phyloP scores from a whole-genome alignment of 371 early-diverging fungal species.

The Catenaria anguillulae region DNA sequence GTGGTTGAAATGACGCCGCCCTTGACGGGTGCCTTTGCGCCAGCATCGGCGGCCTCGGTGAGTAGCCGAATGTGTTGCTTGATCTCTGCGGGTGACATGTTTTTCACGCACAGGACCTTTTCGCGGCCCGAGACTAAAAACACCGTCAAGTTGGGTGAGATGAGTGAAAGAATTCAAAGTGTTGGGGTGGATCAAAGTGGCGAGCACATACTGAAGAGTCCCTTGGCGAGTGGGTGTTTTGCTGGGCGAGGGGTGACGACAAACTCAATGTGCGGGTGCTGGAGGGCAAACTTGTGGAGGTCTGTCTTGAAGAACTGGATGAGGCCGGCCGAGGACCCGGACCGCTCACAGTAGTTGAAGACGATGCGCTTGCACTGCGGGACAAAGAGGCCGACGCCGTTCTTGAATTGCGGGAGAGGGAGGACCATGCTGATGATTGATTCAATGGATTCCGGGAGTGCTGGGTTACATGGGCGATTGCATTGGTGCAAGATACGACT shows the following conservation, averaged over 20 bases:
- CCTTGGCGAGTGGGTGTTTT: conserved; percentile 59
- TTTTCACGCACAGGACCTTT: conserved; percentile 54
- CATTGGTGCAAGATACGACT: no score
- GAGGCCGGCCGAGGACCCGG: conserved; percentile 68
- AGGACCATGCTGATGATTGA: background rate
- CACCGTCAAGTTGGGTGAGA: conserved; percentile 4
- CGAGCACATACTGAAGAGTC: conserved; percentile 25
- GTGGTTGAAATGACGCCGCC: conserved; percentile 62
- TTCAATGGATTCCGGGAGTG: no score
- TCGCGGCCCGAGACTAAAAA: conserved; percentile 30
- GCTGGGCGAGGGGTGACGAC: conserved; percentile 61
- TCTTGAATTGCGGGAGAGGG: conserved; percentile 35
- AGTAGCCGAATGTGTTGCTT: conserved; percentile 41
- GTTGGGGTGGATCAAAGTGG: background rate
- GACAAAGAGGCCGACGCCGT: conserved; percentile 65
- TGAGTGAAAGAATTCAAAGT: background rate
- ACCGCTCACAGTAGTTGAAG: conserved; percentile 70
- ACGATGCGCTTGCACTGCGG: conserved; percentile 65
- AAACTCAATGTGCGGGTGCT: conserved; percentile 65
- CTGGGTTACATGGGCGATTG: no score
- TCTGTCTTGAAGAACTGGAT: conserved; percentile 58
- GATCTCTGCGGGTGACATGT: conserved; percentile 42
- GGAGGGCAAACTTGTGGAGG: conserved; percentile 41
- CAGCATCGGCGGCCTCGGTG: conserved; percentile 41
- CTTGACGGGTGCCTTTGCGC: conserved; percentile 45